Evolutionary conservation across 805 yeast species (phyloP).

Genomic region (Zygosaccharomyces lentus): DNA sequence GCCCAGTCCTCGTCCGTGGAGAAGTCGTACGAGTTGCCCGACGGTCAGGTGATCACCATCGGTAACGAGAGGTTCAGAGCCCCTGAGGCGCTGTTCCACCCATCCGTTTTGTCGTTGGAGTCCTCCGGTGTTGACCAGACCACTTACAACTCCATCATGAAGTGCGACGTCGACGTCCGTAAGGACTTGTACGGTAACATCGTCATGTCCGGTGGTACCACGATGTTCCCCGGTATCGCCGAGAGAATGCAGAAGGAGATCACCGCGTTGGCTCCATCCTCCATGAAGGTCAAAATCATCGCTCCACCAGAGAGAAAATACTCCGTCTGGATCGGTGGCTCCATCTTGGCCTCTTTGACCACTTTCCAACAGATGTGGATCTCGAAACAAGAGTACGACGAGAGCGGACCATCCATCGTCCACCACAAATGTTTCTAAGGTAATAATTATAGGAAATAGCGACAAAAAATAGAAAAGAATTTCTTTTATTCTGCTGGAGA

Average conservation of each 20-base stretch:
- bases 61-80: conserved; percentile 99
- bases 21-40: conserved; percentile 99
- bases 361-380: conserved; percentile 99
- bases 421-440: conserved; percentile 48
- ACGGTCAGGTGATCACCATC: conserved; percentile 98
- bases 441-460: conserved; percentile 5
- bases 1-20: conserved; percentile 97
- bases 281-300: conserved; percentile 98
- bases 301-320: conserved; percentile 99
- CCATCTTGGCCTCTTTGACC: conserved; percentile 95
- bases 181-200: conserved; percentile 98
- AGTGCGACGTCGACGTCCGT: conserved; percentile 99
- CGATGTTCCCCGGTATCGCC: conserved; percentile 99
- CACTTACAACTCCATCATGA: conserved; percentile 67
- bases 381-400: conserved; percentile 99
- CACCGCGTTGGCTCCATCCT: conserved; percentile 98
- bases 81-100: conserved; percentile 99
- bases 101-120: conserved; percentile 84
- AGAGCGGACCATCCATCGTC: conserved; percentile 99
- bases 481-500: neutral
- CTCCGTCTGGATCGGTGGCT: conserved; percentile 99
- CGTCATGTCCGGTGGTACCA: conserved; percentile 99
- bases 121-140: conserved; percentile 99
- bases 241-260: conserved; percentile 99
- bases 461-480: neutral